Evolutionary conservation across 2,329 filamentous ascomycete genomes (phyloP).

Genomic region (Ceratocystiopsis sp.): DNA sequence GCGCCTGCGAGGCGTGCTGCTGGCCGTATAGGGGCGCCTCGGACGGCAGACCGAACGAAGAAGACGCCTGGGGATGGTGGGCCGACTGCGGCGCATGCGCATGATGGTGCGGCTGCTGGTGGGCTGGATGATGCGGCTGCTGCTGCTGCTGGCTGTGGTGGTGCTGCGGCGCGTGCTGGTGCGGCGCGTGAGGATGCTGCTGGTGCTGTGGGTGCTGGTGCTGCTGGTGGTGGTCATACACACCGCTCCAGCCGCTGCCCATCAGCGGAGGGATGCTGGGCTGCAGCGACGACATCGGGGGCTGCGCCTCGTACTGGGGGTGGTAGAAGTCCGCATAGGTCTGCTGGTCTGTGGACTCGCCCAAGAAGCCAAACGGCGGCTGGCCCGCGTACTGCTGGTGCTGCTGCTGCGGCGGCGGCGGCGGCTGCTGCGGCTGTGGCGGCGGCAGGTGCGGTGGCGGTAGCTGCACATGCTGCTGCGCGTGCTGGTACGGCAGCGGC

Average conservation of each 20-base stretch:
- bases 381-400: background rate
- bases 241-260: slow-evolving; percentile 5
- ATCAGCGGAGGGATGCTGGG: slow-evolving; percentile 2
- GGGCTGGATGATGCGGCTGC: slow-evolving; percentile 1
- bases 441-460: background rate
- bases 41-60: too few species aligned
- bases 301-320: background rate
- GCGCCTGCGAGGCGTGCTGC: background rate
- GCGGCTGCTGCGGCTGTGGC: background rate
- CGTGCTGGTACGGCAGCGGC: background rate
- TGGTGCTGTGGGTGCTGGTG: slow-evolving; percentile 3
- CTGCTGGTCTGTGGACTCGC: too few species aligned
- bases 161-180: background rate
- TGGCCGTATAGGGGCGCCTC: too few species aligned
- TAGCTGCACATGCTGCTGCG: background rate
- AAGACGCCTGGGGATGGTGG: background rate
- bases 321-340: background rate
- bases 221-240: slow-evolving; percentile 3
- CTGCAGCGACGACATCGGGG: slow-evolving; percentile 1
- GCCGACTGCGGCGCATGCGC: background rate
- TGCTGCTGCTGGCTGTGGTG: background rate
- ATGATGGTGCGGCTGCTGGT: slow-evolving; percentile 1
- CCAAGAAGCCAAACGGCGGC: too few species aligned
- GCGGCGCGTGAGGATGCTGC: slow-evolving; percentile 1
- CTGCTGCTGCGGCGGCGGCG: slow-evolving; percentile 4